A percentile compares a stretch with the other conserved stretches of the same genome.
phyloP scores from a whole-genome alignment of 768 basidiomycete species.

The Jaapia argillacea region DNA sequence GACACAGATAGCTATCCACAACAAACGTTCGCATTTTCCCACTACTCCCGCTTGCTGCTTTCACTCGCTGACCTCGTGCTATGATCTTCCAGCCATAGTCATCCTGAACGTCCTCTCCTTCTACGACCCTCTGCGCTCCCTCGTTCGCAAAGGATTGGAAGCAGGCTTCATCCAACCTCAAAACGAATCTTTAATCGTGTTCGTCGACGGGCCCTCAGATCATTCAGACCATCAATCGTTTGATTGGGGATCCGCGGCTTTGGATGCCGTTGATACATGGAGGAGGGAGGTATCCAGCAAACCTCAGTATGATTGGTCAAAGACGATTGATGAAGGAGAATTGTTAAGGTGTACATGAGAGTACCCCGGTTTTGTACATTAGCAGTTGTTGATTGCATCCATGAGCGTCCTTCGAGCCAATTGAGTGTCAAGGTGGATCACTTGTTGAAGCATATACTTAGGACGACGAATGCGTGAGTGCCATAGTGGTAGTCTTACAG shows the following conservation, averaged over 20 bases:
- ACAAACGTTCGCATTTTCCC: too few relatives aligned
- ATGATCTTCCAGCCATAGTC: slow-evolving; percentile 51
- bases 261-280: slow-evolving; percentile 61
- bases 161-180: slow-evolving; percentile 65
- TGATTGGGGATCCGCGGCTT: slow-evolving; percentile 70
- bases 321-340: too few relatives aligned
- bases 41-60: too few relatives aligned
- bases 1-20: slow-evolving; percentile 85
- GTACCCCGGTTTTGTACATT: too few relatives aligned
- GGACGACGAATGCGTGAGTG: too few relatives aligned
- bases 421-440: too few relatives aligned
- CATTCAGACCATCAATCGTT: slow-evolving; percentile 42
- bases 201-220: slow-evolving; percentile 65
- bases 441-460: too few relatives aligned
- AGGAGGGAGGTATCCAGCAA: not conserved
- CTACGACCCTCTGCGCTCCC: slow-evolving; percentile 71
- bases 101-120: slow-evolving; percentile 80
- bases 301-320: too few relatives aligned
- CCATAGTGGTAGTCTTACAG: too few relatives aligned
- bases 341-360: too few relatives aligned
- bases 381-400: too few relatives aligned
- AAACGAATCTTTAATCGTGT: slow-evolving; percentile 54
- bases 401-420: too few relatives aligned
- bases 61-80: not conserved
- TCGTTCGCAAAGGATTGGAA: slow-evolving; percentile 56